phyloP scores from a whole-genome alignment of 2,329 filamentous ascomycete genomes.

The Xenoacremonium recifei region DNA sequence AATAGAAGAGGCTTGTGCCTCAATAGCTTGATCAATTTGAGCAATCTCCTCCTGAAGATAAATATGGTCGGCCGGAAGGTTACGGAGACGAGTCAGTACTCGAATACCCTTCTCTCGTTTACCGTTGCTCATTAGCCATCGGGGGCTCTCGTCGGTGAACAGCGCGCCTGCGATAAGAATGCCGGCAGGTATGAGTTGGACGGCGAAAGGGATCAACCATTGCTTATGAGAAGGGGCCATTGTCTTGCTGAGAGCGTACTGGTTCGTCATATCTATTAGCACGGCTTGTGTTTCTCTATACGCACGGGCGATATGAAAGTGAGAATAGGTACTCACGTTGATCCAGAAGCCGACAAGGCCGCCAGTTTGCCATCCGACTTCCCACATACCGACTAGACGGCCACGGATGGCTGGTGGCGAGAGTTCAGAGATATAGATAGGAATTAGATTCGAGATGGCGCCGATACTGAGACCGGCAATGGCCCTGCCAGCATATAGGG shows the following conservation, averaged over 20 bases:
- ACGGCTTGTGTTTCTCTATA: too few relatives aligned
- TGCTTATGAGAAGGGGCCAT: slow-evolving; percentile 47
- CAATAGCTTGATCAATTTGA: slow-evolving; percentile 68
- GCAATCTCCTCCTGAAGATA: slow-evolving; percentile 74
- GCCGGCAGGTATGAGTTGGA: slow-evolving; percentile 67
- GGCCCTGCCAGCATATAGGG: slow-evolving; percentile 61
- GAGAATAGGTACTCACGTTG: too few relatives aligned
- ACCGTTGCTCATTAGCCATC: slow-evolving; percentile 66
- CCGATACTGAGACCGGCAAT: slow-evolving; percentile 64
- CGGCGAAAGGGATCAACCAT: slow-evolving; percentile 64
- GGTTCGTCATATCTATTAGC: too few relatives aligned
- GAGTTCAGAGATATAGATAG: slow-evolving; percentile 61
- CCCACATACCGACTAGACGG: slow-evolving; percentile 64
- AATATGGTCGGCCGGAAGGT: slow-evolving; percentile 51
- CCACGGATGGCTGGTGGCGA: slow-evolving; percentile 63
- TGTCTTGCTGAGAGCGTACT: slow-evolving; percentile 58
- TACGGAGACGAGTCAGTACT: slow-evolving; percentile 64
- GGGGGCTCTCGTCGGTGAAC: slow-evolving; percentile 64
- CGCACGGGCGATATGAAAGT: too few relatives aligned
- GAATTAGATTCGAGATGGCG: slow-evolving; percentile 61
- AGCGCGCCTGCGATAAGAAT: slow-evolving; percentile 58
- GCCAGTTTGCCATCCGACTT: slow-evolving; percentile 64
- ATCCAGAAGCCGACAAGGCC: slow-evolving; percentile 65
- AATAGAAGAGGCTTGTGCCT: slow-evolving; percentile 60
- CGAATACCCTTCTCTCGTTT: slow-evolving; percentile 57